Evolutionary conservation across 2,329 filamentous ascomycete species (phyloP).

Genomic region (Furcasterigmium furcatum): DNA sequence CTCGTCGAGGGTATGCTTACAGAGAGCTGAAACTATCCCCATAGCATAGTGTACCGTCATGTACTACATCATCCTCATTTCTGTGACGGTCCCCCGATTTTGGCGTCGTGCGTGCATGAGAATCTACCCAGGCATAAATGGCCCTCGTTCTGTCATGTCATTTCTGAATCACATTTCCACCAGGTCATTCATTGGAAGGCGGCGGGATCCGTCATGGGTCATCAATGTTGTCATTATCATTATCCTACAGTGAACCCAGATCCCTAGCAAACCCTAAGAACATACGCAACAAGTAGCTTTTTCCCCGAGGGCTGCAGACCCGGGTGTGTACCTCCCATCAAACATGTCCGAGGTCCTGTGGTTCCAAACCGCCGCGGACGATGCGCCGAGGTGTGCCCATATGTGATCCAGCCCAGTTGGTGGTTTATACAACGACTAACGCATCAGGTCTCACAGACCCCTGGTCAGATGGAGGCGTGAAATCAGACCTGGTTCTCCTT

Average conservation of each 20-base stretch:
- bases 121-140: too few relatives aligned
- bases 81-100: too few relatives aligned
- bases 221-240: conserved; percentile 3
- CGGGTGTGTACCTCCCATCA: neutral
- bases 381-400: neutral
- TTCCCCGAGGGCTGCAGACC: neutral
- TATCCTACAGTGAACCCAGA: conserved; percentile 3
- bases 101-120: too few relatives aligned
- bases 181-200: too few relatives aligned
- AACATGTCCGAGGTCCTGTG: neutral
- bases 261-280: neutral
- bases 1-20: too few relatives aligned
- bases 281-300: neutral
- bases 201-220: neutral
- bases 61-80: too few relatives aligned
- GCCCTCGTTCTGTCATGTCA: too few relatives aligned
- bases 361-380: too few relatives aligned
- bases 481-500: conserved; percentile 10
- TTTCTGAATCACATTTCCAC: too few relatives aligned
- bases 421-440: neutral
- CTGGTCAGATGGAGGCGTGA: neutral
- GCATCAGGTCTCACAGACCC: too few relatives aligned
- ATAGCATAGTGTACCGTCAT: too few relatives aligned
- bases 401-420: neutral
- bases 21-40: too few relatives aligned